A percentile compares a stretch with the other conserved stretches of the same genome.
Conservation (phyloP, 1,284 basidiomycete genomes). For the Puccinia sorghi region DNA sequence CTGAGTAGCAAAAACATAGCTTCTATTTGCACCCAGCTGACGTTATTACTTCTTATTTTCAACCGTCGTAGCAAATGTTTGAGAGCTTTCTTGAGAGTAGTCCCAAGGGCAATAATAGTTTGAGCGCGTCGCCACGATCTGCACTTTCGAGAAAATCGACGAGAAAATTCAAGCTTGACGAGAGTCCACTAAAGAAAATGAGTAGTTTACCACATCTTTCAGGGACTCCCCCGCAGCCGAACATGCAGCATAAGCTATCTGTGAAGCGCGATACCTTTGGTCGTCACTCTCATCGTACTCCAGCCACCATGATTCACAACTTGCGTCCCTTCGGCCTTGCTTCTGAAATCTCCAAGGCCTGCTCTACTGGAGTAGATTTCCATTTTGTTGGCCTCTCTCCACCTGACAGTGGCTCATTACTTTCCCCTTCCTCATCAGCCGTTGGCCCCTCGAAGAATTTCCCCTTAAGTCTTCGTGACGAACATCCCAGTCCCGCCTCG, state of each 20-base stretch:
- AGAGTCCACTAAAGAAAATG: constrained; percentile 14
- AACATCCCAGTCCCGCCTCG: constrained; percentile 20
- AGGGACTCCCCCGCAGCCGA: constrained; percentile 5
- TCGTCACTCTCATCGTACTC: neutral
- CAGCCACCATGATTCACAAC: neutral
- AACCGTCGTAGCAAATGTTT: constrained; percentile 11
- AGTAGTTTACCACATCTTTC: neutral
- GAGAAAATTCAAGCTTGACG: constrained; percentile 6
- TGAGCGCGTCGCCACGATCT: neutral
- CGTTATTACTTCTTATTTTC: neutral
- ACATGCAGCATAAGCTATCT: neutral
- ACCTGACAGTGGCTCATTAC: neutral
- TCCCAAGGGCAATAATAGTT: constrained; percentile 10
- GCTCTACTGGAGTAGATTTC: neutral
- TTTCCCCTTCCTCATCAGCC: neutral
- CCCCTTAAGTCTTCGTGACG: neutral
- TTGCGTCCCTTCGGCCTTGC: neutral
- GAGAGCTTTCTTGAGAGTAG: constrained; percentile 21
- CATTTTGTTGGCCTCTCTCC: neutral
- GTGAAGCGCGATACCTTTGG: neutral
- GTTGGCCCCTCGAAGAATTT: neutral
- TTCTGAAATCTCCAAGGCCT: neutral
- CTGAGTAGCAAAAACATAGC: too few species aligned
- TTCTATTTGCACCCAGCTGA: neutral
- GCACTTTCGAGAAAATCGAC: constrained; percentile 11